Percentiles rank a stretch among this genome's conserved stretches.
phyloP scores from a whole-genome alignment of 805 yeast species.

The Spathaspora passalidarum region DNA sequence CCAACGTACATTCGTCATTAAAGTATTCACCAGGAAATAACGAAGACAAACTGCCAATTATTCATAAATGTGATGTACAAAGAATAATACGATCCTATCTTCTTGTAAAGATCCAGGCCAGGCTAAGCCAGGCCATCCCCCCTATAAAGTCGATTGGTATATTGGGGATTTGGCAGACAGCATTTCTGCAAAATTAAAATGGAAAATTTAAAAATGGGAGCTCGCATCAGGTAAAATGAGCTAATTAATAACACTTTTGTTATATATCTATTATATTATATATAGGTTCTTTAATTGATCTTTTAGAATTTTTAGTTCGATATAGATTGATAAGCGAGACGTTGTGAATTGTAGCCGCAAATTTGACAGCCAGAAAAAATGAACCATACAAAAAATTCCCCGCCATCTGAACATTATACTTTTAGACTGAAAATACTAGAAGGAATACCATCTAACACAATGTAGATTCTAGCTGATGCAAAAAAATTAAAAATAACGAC shows the following conservation, averaged over 20 bases:
- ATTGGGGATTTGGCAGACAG: neutral
- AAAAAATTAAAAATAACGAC: constrained; percentile 35
- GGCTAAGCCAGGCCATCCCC: too few species aligned
- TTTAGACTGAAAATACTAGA: neutral
- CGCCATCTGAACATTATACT: too few species aligned
- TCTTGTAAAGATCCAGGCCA: too few species aligned
- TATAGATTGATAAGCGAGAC: too few species aligned
- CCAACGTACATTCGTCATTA: too few species aligned
- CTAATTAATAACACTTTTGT: neutral
- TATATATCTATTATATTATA: neutral
- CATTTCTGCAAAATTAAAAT: neutral
- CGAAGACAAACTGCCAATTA: too few species aligned
- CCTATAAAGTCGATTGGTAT: neutral
- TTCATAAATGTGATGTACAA: too few species aligned
- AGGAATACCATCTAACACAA: neutral
- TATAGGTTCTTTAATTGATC: neutral
- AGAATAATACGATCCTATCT: too few species aligned
- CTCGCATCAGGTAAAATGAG: neutral
- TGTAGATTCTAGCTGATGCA: neutral
- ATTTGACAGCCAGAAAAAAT: too few species aligned
- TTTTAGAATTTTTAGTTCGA: neutral
- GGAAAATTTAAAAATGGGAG: neutral
- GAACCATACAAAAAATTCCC: too few species aligned
- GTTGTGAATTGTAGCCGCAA: too few species aligned
- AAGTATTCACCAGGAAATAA: too few species aligned